Evolutionary conservation across 305 asterid genomes (phyloP).

Genomic region (Stenogyne calaminthoides): DNA sequence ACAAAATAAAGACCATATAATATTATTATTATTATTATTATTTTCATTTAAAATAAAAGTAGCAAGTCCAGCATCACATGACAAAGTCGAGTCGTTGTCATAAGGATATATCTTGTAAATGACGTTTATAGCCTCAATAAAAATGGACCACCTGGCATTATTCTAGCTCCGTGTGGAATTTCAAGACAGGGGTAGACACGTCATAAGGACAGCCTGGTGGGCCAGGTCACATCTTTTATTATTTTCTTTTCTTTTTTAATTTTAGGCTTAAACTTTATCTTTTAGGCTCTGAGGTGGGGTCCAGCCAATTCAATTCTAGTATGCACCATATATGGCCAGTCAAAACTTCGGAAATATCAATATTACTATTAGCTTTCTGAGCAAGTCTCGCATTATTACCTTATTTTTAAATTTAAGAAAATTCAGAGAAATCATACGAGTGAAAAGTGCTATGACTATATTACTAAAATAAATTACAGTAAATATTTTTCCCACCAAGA

Average conservation of each 20-base stretch:
- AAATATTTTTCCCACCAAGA: too few relatives aligned
- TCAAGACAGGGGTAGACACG: not conserved
- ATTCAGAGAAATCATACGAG: not conserved
- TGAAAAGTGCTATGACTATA: too few relatives aligned
- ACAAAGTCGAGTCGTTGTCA: too few relatives aligned
- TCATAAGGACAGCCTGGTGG: not conserved
- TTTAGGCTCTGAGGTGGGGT: not conserved
- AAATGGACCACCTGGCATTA: not conserved
- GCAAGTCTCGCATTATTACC: not conserved
- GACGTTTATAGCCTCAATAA: constrained; percentile 23
- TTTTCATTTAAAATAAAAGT: not conserved
- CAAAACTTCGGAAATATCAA: constrained; percentile 28
- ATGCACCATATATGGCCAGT: too few relatives aligned
- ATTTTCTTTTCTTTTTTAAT: not conserved
- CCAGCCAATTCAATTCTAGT: constrained; percentile 10
- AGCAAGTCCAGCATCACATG: not conserved
- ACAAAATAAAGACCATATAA: not conserved
- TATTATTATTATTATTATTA: too few relatives aligned
- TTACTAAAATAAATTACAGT: too few relatives aligned
- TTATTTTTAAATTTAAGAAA: not conserved
- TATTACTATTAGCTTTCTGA: not conserved
- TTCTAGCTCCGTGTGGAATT: too few relatives aligned
- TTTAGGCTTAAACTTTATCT: not conserved
- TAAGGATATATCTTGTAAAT: too few relatives aligned
- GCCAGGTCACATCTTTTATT: not conserved